Conservation (phyloP, 345 rosid species). For the Arabidopsis suecica region DNA sequence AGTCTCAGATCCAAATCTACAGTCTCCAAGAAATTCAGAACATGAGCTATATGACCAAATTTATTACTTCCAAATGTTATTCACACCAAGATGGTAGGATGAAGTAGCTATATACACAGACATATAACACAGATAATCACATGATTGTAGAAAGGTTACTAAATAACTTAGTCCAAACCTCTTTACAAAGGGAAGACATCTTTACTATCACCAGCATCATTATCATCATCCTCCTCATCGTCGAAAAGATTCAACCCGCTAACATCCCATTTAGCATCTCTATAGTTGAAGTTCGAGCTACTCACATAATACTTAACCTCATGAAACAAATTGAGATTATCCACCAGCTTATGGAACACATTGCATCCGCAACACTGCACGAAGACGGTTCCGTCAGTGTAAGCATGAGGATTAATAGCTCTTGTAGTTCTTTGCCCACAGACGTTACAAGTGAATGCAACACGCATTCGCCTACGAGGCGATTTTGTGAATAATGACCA, state of each 20-base stretch:
- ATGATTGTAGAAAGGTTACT: conserved; percentile 47
- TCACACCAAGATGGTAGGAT: conserved; percentile 17
- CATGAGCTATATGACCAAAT: neutral
- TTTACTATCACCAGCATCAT: conserved; percentile 45
- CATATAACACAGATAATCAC: conserved; percentile 35
- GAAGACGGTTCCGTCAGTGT: conserved; percentile 91
- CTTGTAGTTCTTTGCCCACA: conserved; percentile 93
- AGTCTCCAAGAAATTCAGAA: neutral
- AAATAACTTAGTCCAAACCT: conserved; percentile 36
- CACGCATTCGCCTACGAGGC: conserved; percentile 91
- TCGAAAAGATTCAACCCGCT: conserved; percentile 66
- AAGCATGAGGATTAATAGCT: conserved; percentile 91
- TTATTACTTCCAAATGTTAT: conserved; percentile 21
- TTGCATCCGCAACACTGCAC: conserved; percentile 99
- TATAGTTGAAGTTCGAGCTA: conserved; percentile 64
- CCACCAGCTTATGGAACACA: conserved; percentile 92
- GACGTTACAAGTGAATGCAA: conserved; percentile 89
- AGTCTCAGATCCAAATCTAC: neutral
- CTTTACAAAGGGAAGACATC: conserved; percentile 53
- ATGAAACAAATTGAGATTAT: conserved; percentile 87
- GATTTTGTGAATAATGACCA: conserved; percentile 94
- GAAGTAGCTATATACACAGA: conserved; percentile 52
- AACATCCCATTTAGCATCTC: conserved; percentile 58
- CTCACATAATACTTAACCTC: conserved; percentile 84
- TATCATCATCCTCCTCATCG: conserved; percentile 41